Percentiles rank a stretch among this genome's conserved stretches.
Conservation (phyloP, 2,329 filamentous ascomycete genomes). For the Leptosphaerulina australis region DNA sequence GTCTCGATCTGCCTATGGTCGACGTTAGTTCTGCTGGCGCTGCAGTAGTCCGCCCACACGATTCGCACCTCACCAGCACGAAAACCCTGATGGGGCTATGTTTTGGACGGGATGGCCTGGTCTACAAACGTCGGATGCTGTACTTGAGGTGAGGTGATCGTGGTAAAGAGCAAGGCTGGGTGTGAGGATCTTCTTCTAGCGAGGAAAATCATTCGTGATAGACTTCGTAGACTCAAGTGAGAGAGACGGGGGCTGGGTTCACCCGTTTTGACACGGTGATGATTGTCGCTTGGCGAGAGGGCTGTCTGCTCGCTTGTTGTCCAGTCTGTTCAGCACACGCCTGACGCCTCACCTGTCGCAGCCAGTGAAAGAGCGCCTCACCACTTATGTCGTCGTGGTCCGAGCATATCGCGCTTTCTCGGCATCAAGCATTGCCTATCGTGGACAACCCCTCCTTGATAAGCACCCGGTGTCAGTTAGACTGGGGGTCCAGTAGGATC, state of each 20-base stretch:
- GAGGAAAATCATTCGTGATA: conserved; percentile 14
- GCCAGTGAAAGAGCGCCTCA: conserved; percentile 30
- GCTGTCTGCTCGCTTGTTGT: conserved; percentile 11
- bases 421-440: conserved; percentile 31
- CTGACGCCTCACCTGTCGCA: conserved; percentile 26
- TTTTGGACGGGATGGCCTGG: conserved; percentile 25
- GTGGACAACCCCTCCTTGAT: conserved; percentile 33
- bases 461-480: conserved; percentile 39
- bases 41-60: conserved; percentile 35
- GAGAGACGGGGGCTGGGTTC: conserved; percentile 27
- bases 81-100: conserved; percentile 25
- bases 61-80: conserved; percentile 15
- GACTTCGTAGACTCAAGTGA: neutral
- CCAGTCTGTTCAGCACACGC: conserved; percentile 11
- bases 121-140: conserved; percentile 11
- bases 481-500: conserved; percentile 26
- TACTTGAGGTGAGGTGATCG: conserved; percentile 12
- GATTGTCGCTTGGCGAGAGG: conserved; percentile 18
- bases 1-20: conserved; percentile 21
- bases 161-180: conserved; percentile 6
- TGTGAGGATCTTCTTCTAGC: conserved; percentile 13
- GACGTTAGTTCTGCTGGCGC: conserved; percentile 33
- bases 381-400: conserved; percentile 6
- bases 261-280: conserved; percentile 21
- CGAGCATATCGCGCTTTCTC: conserved; percentile 19